Conservation (phyloP, 768 basidiomycete species). For the Chalciporus piperatus region DNA sequence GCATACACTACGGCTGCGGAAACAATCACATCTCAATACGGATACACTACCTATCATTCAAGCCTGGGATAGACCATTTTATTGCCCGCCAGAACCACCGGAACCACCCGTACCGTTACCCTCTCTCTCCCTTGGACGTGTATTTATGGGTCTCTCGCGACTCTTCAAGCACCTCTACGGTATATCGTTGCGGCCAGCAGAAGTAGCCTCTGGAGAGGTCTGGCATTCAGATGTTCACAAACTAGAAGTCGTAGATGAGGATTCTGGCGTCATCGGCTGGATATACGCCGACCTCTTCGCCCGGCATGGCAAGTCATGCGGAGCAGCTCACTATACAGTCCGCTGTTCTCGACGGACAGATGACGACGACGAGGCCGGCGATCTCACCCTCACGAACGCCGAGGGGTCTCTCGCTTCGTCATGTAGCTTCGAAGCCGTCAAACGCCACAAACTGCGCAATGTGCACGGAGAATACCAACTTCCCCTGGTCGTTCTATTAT, state of each 20-base stretch:
- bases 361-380: constrained; percentile 77
- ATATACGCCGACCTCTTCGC: constrained; percentile 93
- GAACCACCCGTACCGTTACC: constrained; percentile 72
- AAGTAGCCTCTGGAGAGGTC: constrained; percentile 71
- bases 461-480: constrained; percentile 77
- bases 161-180: constrained; percentile 89
- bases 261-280: constrained; percentile 84
- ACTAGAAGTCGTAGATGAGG: constrained; percentile 89
- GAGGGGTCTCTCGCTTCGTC: constrained; percentile 48
- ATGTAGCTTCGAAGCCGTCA: constrained; percentile 59
- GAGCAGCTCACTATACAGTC: constrained; percentile 97
- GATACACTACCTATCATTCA: constrained; percentile 64
- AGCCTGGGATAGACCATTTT: constrained; percentile 98
- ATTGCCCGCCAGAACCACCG: constrained; percentile 76
- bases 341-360: constrained; percentile 91
- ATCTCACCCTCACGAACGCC: constrained; percentile 43
- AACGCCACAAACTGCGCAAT: constrained; percentile 56
- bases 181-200: constrained; percentile 71
- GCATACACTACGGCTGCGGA: constrained; percentile 59
- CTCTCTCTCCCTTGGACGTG: constrained; percentile 82
- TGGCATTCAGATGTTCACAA: constrained; percentile 91
- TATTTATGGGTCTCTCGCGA: constrained; percentile 87
- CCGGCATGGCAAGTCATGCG: constrained; percentile 78
- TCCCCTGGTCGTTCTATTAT: constrained; percentile 87
- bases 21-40: constrained; percentile 68